Conservation (phyloP, 2,329 filamentous ascomycete species). For the Xylariaceae sp. region DNA sequence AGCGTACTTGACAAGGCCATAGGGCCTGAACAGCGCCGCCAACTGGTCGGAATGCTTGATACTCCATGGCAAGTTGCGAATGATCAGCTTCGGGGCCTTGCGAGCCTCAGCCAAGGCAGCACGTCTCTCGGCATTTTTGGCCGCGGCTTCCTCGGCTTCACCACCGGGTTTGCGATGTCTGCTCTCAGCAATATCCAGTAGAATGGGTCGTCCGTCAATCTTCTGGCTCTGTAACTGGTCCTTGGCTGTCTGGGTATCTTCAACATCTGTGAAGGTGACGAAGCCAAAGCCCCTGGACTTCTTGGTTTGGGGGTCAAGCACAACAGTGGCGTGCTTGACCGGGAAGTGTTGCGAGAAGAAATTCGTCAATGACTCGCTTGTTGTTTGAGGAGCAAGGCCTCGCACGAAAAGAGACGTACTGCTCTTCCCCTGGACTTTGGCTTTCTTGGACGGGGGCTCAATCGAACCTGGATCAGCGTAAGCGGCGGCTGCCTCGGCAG, state of each 20-base stretch:
- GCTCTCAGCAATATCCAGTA: constrained; percentile 81
- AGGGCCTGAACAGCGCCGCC: constrained; percentile 72
- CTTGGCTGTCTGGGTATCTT: constrained; percentile 78
- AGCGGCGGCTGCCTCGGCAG: constrained; percentile 10
- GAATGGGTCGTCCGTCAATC: constrained; percentile 75
- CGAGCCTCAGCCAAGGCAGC: constrained; percentile 56
- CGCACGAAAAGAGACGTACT: constrained; percentile 88
- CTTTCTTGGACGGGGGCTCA: constrained; percentile 46
- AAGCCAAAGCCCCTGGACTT: constrained; percentile 90
- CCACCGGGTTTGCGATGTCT: constrained; percentile 54
- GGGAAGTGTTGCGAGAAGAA: constrained; percentile 94
- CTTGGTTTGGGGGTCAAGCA: constrained; percentile 79
- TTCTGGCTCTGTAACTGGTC: constrained; percentile 73
- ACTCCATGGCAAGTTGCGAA: constrained; percentile 93
- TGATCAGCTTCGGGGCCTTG: constrained; percentile 70
- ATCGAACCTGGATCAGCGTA: constrained; percentile 21
- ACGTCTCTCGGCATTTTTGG: constrained; percentile 51
- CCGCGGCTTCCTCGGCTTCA: constrained; percentile 40
- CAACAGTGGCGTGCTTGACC: constrained; percentile 92
- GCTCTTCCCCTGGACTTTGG: constrained; percentile 50
- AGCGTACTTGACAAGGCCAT: constrained; percentile 84
- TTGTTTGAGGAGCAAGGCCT: constrained; percentile 71
- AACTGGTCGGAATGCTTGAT: constrained; percentile 83
- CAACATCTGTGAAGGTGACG: constrained; percentile 90
- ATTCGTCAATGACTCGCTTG: constrained; percentile 74